Evolutionary conservation across 2,329 filamentous ascomycete genomes (phyloP), one percentile per base, ranked within the genome.

Genomic region (Tolypocladium guangdongense): DNA sequence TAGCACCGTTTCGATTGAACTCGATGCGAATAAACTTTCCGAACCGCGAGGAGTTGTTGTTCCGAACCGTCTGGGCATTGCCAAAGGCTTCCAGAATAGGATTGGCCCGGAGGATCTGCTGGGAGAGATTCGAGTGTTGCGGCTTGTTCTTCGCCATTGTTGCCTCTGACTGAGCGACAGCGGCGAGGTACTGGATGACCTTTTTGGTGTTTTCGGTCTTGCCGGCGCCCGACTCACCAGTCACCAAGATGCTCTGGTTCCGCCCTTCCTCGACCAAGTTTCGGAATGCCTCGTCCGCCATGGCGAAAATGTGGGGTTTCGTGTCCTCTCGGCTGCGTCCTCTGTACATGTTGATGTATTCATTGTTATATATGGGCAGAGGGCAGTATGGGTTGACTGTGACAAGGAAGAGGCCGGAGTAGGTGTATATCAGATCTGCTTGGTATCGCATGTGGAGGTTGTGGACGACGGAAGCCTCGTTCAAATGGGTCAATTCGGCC

Each of bases 171-270:
- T 88, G 87, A 11, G 93, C 93, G 47, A 99, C 93, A 1, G 93
- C 90, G 16, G 93, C 93, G 45, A 99, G 82, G 65, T 99, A 99
- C 64, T 99, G 95, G 53, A 99, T 99, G 61, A 99, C 93, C 69
- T 99, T 99, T 67, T 99, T 99, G 18, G 93, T 99, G 67, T 99
- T 99, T 68, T 99, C 93, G 0, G 93, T 99, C 74, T 99, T 99
- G 62, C 93, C 93, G 36, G 93, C 93, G 66, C 93, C 93, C 20
- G 93, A 99, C 73, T 99, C 93, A 71, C 93, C 93, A 3, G 93
- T 99, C 24, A 99, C 95, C 51, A 99, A 77, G 62, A 99, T 99
- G 64, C 92, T 97, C 71, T 99, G 93, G 62, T 99, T 97, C 59
- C 90, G 80, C 41, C 91, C 91, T 69, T 97, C 93, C 52, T 96